Conservation (phyloP, 164 flowering plant species). For the Euptelea pleiosperma region DNA sequence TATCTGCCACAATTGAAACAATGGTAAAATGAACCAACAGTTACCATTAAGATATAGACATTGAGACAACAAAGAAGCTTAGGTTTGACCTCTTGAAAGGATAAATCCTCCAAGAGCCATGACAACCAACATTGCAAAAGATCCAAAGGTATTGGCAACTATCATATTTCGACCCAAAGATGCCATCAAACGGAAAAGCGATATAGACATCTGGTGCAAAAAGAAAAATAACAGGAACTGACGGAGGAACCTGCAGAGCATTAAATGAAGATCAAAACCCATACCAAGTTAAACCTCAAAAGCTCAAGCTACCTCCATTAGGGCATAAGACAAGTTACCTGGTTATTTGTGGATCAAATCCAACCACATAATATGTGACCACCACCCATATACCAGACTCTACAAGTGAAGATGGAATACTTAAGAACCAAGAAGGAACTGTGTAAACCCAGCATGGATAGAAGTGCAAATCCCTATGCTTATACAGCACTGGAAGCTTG, state of each 20-base stretch:
- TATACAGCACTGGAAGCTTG: constrained; percentile 91
- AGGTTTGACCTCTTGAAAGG: constrained; percentile 69
- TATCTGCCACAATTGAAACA: constrained; percentile 46
- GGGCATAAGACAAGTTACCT: constrained; percentile 44
- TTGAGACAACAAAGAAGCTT: not conserved
- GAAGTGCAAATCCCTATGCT: constrained; percentile 92
- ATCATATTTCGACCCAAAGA: constrained; percentile 92
- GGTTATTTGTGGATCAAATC: constrained; percentile 78
- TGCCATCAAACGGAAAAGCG: constrained; percentile 87
- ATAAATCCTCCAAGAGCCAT: constrained; percentile 96
- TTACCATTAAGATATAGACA: not conserved
- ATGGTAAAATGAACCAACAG: constrained; percentile 8
- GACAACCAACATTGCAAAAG: constrained; percentile 91
- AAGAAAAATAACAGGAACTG: constrained; percentile 78
- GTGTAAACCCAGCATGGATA: constrained; percentile 96
- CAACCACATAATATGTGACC: constrained; percentile 85
- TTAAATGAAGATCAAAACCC: constrained; percentile 6
- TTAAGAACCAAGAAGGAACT: constrained; percentile 88
- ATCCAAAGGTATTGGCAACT: constrained; percentile 96
- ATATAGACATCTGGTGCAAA: constrained; percentile 89
- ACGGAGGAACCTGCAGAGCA: constrained; percentile 62
- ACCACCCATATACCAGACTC: constrained; percentile 94
- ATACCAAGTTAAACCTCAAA: constrained; percentile 7
- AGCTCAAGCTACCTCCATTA: not conserved
- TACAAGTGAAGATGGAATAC: constrained; percentile 80